phyloP scores from a whole-genome alignment of 805 yeast species.

The Myxozyma nipponensis region DNA sequence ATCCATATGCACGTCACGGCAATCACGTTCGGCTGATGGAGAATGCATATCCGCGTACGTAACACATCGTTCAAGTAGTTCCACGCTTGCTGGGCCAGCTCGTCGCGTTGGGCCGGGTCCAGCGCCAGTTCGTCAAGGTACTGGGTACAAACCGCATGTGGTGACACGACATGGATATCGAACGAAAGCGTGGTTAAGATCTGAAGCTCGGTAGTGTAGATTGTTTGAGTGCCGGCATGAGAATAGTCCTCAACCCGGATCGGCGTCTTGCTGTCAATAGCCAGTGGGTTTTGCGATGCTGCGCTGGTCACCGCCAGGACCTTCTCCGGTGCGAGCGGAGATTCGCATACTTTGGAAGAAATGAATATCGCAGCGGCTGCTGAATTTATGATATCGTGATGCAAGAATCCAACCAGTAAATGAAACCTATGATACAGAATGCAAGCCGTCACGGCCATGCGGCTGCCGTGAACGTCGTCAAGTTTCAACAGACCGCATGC shows the following conservation, averaged over 20 bases:
- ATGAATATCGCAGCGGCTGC: constrained; percentile 19
- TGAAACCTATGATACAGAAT: constrained; percentile 26
- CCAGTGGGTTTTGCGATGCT: constrained; percentile 15
- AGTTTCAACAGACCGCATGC: constrained; percentile 20
- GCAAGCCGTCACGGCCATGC: constrained; percentile 16
- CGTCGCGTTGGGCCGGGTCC: background rate
- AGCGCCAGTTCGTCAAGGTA: constrained; percentile 7
- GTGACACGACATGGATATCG: constrained; percentile 22
- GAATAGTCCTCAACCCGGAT: background rate
- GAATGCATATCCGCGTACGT: constrained; percentile 9
- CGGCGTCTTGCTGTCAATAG: constrained; percentile 3
- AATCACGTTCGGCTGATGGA: constrained; percentile 27
- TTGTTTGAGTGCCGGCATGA: background rate
- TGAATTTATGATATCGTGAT: constrained; percentile 9
- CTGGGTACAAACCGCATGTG: constrained; percentile 16
- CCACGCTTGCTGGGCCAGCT: constrained; percentile 22
- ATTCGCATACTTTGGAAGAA: constrained; percentile 21
- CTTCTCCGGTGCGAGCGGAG: constrained; percentile 2
- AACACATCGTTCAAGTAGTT: constrained; percentile 21
- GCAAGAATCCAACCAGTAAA: constrained; percentile 16
- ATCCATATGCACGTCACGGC: constrained; percentile 27
- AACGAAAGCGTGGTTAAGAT: constrained; percentile 22
- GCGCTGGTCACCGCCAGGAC: constrained; percentile 14
- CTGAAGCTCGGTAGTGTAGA: constrained; percentile 14
- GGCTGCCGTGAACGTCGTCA: background rate